Evolutionary conservation across 768 basidiomycete species (phyloP).

Genomic region (Pisolithus sp.): DNA sequence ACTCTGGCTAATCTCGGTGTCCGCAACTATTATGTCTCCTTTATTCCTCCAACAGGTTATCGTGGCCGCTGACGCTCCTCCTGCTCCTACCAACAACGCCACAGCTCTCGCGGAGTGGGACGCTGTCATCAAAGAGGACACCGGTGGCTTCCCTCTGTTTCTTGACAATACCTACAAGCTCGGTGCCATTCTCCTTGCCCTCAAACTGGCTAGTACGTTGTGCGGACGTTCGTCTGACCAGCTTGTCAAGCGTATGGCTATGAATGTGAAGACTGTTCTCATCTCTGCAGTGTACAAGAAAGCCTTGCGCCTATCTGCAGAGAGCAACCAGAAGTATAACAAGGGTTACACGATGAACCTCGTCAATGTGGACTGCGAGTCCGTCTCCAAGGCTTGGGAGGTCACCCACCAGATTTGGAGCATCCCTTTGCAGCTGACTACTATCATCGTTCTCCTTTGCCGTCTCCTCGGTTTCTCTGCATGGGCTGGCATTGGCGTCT

Average conservation of each 20-base stretch:
- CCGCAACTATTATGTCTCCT: conserved; percentile 17
- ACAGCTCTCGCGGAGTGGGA: conserved; percentile 17
- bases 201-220: conserved; percentile 20
- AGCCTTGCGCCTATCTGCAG: conserved; percentile 21
- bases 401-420: conserved; percentile 22
- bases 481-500: conserved; percentile 24
- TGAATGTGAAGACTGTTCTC: conserved; percentile 26
- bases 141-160: conserved; percentile 26
- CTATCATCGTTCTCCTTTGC: conserved; percentile 16
- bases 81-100: conserved; percentile 14
- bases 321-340: conserved; percentile 20
- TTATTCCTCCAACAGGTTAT: conserved; percentile 24
- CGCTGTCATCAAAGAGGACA: conserved; percentile 13
- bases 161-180: conserved; percentile 19
- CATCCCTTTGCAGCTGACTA: conserved; percentile 20
- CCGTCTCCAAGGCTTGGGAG: conserved; percentile 25
- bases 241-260: conserved; percentile 22
- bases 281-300: conserved; percentile 27
- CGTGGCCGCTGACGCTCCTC: conserved; percentile 15
- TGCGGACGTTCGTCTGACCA: conserved; percentile 26
- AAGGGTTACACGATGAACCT: conserved; percentile 26
- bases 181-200: conserved; percentile 17
- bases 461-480: conserved; percentile 24
- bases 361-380: conserved; percentile 26
- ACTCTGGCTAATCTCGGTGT: conserved; percentile 24